Conservation (phyloP, 2,329 filamentous ascomycete species). For the Microascus cirrosus region DNA sequence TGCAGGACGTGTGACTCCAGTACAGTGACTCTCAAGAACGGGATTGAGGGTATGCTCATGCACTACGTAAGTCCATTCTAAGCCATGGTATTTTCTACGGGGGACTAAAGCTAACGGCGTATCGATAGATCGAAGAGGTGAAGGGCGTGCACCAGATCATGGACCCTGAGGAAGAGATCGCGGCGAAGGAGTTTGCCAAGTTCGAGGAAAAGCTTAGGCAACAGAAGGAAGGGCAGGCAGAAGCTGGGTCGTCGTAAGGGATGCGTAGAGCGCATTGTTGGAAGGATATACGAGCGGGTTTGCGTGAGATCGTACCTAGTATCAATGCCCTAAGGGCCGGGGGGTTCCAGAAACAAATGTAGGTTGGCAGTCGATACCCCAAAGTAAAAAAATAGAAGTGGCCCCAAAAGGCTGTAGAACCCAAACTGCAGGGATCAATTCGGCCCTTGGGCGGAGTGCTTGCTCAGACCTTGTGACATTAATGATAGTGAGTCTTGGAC, state of each 20-base stretch:
- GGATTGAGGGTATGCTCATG: slow-evolving; percentile 98
- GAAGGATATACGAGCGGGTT: neutral
- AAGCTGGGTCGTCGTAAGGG: neutral
- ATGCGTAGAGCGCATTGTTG: neutral
- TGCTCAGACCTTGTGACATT: neutral
- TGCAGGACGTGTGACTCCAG: slow-evolving; percentile 95
- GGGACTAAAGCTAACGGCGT: neutral
- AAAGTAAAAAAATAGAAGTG: neutral
- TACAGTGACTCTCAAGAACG: slow-evolving; percentile 92
- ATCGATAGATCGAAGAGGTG: slow-evolving; percentile 80
- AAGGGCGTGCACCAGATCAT: slow-evolving; percentile 84
- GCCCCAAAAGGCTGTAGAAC: neutral
- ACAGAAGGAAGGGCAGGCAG: slow-evolving; percentile 28
- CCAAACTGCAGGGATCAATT: neutral
- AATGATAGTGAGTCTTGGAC: neutral
- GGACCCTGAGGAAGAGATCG: slow-evolving; percentile 84
- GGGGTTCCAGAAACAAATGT: neutral
- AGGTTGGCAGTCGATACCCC: neutral
- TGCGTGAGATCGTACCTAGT: too few relatives aligned
- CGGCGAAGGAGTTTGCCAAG: slow-evolving; percentile 78
- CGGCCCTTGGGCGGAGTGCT: neutral
- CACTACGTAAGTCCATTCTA: slow-evolving; percentile 58
- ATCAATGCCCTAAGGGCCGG: neutral
- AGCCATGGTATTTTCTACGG: neutral
- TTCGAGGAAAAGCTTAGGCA: slow-evolving; percentile 74